Evolutionary conservation across 75 land plant genomes (phyloP).

Genomic region (Sequoiadendron giganteum): DNA sequence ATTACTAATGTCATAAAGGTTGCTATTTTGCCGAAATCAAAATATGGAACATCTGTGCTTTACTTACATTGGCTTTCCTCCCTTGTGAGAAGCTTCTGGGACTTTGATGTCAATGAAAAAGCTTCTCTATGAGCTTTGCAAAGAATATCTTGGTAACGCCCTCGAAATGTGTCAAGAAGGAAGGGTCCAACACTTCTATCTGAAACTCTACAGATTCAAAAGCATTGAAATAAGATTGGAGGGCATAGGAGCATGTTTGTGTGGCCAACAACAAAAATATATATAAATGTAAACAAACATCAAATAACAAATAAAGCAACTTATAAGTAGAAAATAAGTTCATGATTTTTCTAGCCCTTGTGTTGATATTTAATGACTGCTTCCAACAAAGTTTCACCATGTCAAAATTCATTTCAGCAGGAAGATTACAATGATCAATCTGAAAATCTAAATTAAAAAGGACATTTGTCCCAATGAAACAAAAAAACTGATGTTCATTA

Average conservation of each 20-base stretch:
- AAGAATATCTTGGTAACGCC: conserved; percentile 76
- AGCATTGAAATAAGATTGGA: not conserved
- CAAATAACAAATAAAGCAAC: not conserved
- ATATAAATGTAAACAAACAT: not conserved
- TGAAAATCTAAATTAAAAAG: not conserved
- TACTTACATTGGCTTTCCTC: conserved; percentile 80
- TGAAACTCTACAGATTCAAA: conserved; percentile 40
- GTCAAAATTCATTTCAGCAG: not conserved
- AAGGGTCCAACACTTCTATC: conserved; percentile 66
- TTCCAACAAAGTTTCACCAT: not conserved
- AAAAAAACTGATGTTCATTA: not conserved
- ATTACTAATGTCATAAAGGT: not conserved
- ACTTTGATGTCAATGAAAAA: conserved; percentile 47
- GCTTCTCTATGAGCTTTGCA: conserved; percentile 74
- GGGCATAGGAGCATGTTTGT: not conserved
- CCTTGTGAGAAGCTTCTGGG: conserved; percentile 51
- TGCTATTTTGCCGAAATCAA: not conserved
- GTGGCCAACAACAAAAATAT: not conserved
- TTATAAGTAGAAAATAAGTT: not conserved
- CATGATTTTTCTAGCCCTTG: not conserved
- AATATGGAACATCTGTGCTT: not conserved
- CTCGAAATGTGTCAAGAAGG: conserved; percentile 60
- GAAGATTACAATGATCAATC: not conserved
- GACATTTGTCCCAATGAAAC: not conserved
- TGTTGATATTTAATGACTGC: not conserved